These are phyloP conservation scores for Drechslera avenae DNA, from an alignment of 2,329 filamentous ascomycete genomes.

Conservation along the genomic window DNA sequence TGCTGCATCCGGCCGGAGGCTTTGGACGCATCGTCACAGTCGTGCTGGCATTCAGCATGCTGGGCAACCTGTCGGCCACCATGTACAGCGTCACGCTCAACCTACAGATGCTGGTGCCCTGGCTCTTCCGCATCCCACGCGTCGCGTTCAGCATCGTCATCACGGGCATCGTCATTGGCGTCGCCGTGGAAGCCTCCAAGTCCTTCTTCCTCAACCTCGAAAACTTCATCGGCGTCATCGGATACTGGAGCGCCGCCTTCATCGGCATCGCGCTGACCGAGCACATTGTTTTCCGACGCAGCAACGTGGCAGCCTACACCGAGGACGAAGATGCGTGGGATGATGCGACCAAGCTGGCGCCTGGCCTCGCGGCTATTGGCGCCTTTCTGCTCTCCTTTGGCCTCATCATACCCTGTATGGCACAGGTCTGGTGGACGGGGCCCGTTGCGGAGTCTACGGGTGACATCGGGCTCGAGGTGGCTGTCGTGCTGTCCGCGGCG, in stretches of 20 bases:
- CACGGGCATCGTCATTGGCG: conserved; percentile 64
- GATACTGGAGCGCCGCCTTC: conserved; percentile 46
- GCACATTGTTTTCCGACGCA: conserved; percentile 47
- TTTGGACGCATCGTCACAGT: conserved; percentile 68
- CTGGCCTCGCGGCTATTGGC: conserved; percentile 49
- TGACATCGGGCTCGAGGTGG: conserved; percentile 70
- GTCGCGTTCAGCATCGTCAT: conserved; percentile 63
- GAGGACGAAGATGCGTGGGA: conserved; percentile 51
- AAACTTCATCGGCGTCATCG: conserved; percentile 45
- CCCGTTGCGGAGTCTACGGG: conserved; percentile 65
- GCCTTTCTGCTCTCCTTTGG: conserved; percentile 49
- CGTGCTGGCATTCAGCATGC: conserved; percentile 57
- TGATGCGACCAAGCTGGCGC: conserved; percentile 47
- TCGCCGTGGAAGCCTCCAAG: conserved; percentile 61
- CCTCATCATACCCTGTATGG: conserved; percentile 64
- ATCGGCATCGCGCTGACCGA: conserved; percentile 43
- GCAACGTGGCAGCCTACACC: conserved; percentile 39
- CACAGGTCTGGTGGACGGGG: conserved; percentile 65
- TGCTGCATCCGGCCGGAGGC: conserved; percentile 62
- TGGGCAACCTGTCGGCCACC: conserved; percentile 65
- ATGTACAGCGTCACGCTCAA: conserved; percentile 69
- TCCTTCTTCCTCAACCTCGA: conserved; percentile 63
- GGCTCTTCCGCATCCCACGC: conserved; percentile 61
- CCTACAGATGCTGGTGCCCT: conserved; percentile 66
- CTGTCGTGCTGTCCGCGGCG: conserved; percentile 57